Evolutionary conservation across 306 rosid genomes (phyloP).

Genomic region (Vicia faba): DNA sequence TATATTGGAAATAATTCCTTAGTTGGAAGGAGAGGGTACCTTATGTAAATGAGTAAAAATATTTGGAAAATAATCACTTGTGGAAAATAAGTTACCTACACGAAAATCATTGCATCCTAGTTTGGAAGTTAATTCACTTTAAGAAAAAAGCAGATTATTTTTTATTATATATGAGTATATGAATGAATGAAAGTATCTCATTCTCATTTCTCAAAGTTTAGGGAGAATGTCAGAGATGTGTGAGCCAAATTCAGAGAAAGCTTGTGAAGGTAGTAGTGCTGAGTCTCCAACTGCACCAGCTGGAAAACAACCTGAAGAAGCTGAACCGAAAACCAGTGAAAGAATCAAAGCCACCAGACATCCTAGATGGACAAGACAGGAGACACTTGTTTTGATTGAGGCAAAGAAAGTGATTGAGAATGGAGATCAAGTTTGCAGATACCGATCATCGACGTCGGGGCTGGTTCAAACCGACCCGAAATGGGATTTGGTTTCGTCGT

Average conservation of each 20-base stretch:
- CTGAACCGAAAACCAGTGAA: constrained; percentile 21
- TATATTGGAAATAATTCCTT: constrained; percentile 17
- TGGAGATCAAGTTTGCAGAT: constrained; percentile 37
- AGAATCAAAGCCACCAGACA: constrained; percentile 50
- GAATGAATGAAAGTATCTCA: constrained; percentile 21
- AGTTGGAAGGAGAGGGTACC: constrained; percentile 25
- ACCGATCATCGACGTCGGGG: constrained; percentile 26
- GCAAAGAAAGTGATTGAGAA: constrained; percentile 52
- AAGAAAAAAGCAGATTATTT: constrained; percentile 19
- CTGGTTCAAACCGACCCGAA: constrained; percentile 40
- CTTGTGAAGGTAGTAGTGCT: constrained; percentile 19
- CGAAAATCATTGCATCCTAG: constrained; percentile 36
- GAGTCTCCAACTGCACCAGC: constrained; percentile 38
- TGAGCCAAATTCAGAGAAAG: constrained; percentile 40
- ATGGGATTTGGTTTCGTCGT: constrained; percentile 52
- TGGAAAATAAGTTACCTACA: constrained; percentile 33
- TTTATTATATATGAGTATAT: constrained; percentile 5
- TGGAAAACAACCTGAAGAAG: constrained; percentile 25
- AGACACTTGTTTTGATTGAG: constrained; percentile 51
- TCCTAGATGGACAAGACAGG: constrained; percentile 56
- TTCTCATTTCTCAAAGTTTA: constrained; percentile 24
- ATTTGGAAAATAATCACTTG: constrained; percentile 29
- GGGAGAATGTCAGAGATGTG: neutral
- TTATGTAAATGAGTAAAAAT: constrained; percentile 24
- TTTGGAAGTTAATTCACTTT: constrained; percentile 34